A percentile compares a stretch with the other conserved stretches of the same genome.
Evolutionary conservation across 257 asterid genomes (phyloP).

Genomic region (Petrea volubilis): DNA sequence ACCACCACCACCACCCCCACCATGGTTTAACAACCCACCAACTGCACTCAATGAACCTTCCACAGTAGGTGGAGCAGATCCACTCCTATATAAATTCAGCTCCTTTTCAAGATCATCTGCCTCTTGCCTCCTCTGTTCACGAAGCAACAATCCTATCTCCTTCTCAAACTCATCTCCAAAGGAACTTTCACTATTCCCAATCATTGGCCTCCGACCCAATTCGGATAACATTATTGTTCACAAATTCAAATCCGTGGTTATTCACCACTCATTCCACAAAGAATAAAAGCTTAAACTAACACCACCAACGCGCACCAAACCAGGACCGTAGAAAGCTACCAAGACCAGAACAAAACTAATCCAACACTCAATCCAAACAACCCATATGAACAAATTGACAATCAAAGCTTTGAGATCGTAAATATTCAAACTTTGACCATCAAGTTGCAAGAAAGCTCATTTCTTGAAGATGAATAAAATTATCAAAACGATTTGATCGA

Average conservation of each 20-base stretch:
- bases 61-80: slow-evolving; percentile 86
- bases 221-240: slow-evolving; percentile 58
- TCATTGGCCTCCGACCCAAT: slow-evolving; percentile 58
- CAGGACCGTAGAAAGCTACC: slow-evolving; percentile 10
- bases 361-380: not conserved
- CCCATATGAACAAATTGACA: slow-evolving; percentile 23
- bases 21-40: slow-evolving; percentile 57
- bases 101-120: slow-evolving; percentile 73
- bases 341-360: not conserved
- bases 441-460: slow-evolving; percentile 18
- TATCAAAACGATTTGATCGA: slow-evolving; percentile 33
- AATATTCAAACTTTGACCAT: slow-evolving; percentile 38
- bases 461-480: not conserved
- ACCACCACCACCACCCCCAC: not conserved
- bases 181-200: slow-evolving; percentile 55
- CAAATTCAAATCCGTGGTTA: not conserved
- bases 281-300: not conserved
- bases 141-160: slow-evolving; percentile 63
- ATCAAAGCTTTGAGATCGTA: slow-evolving; percentile 7
- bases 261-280: slow-evolving; percentile 20
- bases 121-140: slow-evolving; percentile 60
- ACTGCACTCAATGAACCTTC: slow-evolving; percentile 78
- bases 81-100: slow-evolving; percentile 76
- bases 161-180: slow-evolving; percentile 69
- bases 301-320: slow-evolving; percentile 11